A percentile compares a stretch with the other conserved stretches of the same genome.
phyloP scores from a whole-genome alignment of 805 yeast genomes.

The Pichia rugopelliculosa region DNA sequence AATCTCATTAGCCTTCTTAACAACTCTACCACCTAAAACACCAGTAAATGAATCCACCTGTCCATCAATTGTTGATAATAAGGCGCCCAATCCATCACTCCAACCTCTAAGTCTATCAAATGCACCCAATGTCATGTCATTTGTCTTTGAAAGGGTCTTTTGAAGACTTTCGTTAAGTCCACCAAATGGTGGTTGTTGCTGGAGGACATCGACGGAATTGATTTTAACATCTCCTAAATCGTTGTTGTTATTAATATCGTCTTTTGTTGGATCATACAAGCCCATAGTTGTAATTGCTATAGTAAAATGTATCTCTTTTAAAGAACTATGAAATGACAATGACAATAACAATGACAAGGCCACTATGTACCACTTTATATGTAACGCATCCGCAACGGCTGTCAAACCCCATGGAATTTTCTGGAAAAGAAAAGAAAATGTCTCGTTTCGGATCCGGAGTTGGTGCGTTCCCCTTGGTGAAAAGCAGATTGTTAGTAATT shows the following conservation, averaged over 20 bases:
- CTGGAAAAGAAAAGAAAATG: too few relatives aligned
- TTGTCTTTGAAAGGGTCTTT: conserved; percentile 11
- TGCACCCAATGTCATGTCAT: conserved; percentile 12
- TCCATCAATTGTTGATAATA: background rate
- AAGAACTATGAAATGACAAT: too few relatives aligned
- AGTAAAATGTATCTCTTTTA: too few relatives aligned
- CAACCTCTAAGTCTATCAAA: conserved; percentile 6
- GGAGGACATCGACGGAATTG: background rate
- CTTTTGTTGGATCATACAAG: conserved; percentile 9
- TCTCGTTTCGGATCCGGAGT: too few relatives aligned
- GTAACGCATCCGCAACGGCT: too few relatives aligned
- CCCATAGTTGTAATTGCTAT: conserved; percentile 10
- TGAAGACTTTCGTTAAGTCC: conserved; percentile 2
- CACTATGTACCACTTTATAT: too few relatives aligned
- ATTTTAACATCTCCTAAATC: conserved; percentile 2
- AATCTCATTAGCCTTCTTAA: conserved; percentile 16
- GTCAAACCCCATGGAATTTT: too few relatives aligned
- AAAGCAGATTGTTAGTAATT: too few relatives aligned
- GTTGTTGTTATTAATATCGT: background rate
- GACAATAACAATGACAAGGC: too few relatives aligned
- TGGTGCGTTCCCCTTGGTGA: too few relatives aligned
- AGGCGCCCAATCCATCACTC: conserved; percentile 2
- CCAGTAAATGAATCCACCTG: background rate
- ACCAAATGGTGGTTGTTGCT: background rate
- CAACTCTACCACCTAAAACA: conserved; percentile 1